Evolutionary conservation across 2,329 filamentous ascomycete genomes (phyloP).

Genomic region (Calycina herbarum): DNA sequence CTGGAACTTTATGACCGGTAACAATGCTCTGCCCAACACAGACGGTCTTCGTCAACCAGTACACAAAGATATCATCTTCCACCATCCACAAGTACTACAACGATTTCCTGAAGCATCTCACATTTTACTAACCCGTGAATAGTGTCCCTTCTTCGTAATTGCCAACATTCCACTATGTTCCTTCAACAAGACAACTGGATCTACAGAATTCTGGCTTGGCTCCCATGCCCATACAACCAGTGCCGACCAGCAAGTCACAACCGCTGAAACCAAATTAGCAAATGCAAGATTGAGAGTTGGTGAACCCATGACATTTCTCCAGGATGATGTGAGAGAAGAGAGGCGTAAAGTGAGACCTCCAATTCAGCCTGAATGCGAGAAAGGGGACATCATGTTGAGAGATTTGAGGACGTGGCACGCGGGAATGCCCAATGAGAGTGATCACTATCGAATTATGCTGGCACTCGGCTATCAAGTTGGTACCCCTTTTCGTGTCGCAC

Average conservation of each 20-base stretch:
- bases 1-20: constrained; percentile 44
- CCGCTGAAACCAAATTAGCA: constrained; percentile 24
- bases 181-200: constrained; percentile 39
- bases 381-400: constrained; percentile 57
- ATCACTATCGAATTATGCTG: constrained; percentile 56
- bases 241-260: constrained; percentile 37
- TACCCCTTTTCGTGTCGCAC: constrained; percentile 6
- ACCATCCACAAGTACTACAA: constrained; percentile 36
- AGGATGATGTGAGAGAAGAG: constrained; percentile 41
- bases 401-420: constrained; percentile 65
- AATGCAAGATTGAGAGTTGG: constrained; percentile 49
- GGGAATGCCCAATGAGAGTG: constrained; percentile 58
- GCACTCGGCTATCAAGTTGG: constrained; percentile 44
- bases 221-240: constrained; percentile 39
- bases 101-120: constrained; percentile 6
- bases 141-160: constrained; percentile 42
- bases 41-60: constrained; percentile 40
- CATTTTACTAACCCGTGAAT: constrained; percentile 7
- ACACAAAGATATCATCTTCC: constrained; percentile 42
- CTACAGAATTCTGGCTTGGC: constrained; percentile 45
- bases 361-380: constrained; percentile 51
- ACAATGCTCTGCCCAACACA: constrained; percentile 42
- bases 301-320: constrained; percentile 50
- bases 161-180: constrained; percentile 43
- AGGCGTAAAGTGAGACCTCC: constrained; percentile 44